A percentile compares a stretch with the other conserved stretches of the same genome.
Evolutionary conservation across 2,329 filamentous ascomycete species (phyloP).

Genomic region (Pleomassaria siparia): DNA sequence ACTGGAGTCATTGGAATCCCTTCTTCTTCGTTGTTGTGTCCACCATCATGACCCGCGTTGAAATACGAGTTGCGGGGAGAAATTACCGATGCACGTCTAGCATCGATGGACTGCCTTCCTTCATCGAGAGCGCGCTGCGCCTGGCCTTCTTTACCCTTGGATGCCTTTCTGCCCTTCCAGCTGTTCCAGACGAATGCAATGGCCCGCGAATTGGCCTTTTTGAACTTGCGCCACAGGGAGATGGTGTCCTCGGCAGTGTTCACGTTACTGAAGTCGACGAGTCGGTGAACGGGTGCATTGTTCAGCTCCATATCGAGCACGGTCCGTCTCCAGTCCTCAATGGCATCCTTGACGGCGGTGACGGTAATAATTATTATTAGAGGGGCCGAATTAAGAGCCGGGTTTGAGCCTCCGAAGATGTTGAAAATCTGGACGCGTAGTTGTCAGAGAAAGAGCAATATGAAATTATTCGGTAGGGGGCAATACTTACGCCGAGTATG

Average conservation of each 20-base stretch:
- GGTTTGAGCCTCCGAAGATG: constrained; percentile 91
- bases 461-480: constrained; percentile 9
- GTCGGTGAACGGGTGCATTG: constrained; percentile 89
- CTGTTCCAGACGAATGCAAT: constrained; percentile 58
- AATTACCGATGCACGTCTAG: constrained; percentile 59
- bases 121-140: constrained; percentile 55
- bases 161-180: constrained; percentile 47
- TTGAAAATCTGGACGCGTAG: constrained; percentile 74
- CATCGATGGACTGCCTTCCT: constrained; percentile 67
- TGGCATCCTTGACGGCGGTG: constrained; percentile 89
- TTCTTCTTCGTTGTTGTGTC: constrained; percentile 40
- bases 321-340: constrained; percentile 93
- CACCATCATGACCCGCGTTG: constrained; percentile 51
- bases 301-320: constrained; percentile 91
- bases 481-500: constrained; percentile 77
- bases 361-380: constrained; percentile 88
- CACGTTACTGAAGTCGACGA: constrained; percentile 88
- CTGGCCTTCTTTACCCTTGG: constrained; percentile 47
- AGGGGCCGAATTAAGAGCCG: constrained; percentile 84
- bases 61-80: constrained; percentile 55
- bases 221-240: constrained; percentile 81
- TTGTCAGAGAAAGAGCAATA: constrained; percentile 19
- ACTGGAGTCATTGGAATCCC: constrained; percentile 97
- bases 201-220: constrained; percentile 77
- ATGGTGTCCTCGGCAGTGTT: constrained; percentile 88